Percentiles rank a stretch among this genome's conserved stretches.
Evolutionary conservation across 768 basidiomycete genomes (phyloP).

Genomic region (Gloeostereum incarnatum): DNA sequence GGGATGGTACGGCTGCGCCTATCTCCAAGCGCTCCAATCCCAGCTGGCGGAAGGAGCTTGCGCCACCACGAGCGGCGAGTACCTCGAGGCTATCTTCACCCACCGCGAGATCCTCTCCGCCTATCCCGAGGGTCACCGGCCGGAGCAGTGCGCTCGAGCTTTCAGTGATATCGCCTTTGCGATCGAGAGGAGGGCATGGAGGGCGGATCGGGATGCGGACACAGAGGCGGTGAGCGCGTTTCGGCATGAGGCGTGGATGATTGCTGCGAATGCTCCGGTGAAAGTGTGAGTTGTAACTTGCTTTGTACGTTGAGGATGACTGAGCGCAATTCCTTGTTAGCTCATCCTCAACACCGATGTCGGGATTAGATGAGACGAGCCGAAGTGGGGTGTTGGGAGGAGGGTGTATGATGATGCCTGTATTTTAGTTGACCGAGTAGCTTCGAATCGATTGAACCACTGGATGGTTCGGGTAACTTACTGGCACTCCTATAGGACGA

Average conservation of each 20-base stretch:
- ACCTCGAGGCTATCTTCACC: slow-evolving; percentile 70
- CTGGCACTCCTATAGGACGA: too few species aligned
- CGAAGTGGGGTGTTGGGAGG: too few species aligned
- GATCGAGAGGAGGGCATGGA: slow-evolving; percentile 58
- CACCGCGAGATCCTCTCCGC: slow-evolving; percentile 64
- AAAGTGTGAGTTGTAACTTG: too few species aligned
- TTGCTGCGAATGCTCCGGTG: too few species aligned
- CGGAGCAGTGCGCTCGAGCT: slow-evolving; percentile 49
- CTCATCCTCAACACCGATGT: too few species aligned
- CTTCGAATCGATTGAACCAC: too few species aligned
- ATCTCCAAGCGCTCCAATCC: slow-evolving; percentile 48
- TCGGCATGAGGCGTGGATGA: slow-evolving; percentile 59
- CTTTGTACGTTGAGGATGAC: too few species aligned
- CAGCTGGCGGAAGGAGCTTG: slow-evolving; percentile 41
- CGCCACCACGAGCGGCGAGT: slow-evolving; percentile 69
- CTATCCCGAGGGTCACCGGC: slow-evolving; percentile 56
- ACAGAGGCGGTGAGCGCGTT: slow-evolving; percentile 61
- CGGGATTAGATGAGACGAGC: too few species aligned
- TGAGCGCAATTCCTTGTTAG: too few species aligned
- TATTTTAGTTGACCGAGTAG: too few species aligned
- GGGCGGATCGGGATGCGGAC: slow-evolving; percentile 63
- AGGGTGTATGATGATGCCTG: too few species aligned
- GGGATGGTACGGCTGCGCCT: slow-evolving; percentile 59
- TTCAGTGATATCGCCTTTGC: slow-evolving; percentile 58
- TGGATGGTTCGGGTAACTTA: too few species aligned